Evolutionary conservation across 2,329 filamentous ascomycete genomes (phyloP).

Genomic region (Aureobasidium sp.): DNA sequence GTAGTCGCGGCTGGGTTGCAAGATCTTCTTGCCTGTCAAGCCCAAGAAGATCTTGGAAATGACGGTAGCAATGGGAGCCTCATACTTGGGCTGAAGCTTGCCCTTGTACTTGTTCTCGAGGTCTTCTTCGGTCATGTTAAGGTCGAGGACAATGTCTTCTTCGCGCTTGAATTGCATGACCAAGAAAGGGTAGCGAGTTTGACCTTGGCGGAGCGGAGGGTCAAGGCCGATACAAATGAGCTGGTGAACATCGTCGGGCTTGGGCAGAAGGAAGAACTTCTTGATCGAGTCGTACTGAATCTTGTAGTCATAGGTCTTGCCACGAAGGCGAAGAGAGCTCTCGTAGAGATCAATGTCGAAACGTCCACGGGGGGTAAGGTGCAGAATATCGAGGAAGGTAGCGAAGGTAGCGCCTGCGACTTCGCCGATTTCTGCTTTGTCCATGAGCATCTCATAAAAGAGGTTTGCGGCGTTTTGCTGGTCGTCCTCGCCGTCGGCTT

Average conservation of each 20-base stretch:
- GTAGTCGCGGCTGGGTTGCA: constrained; percentile 90
- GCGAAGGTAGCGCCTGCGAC: constrained; percentile 98
- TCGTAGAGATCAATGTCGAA: constrained; percentile 99
- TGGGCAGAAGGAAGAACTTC: constrained; percentile 97
- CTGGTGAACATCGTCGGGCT: constrained; percentile 95
- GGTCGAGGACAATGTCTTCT: constrained; percentile 90
- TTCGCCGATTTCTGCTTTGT: constrained; percentile 98
- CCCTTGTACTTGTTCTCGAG: constrained; percentile 82
- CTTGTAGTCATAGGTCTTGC: constrained; percentile 99
- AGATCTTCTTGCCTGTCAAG: constrained; percentile 89
- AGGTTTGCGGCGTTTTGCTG: constrained; percentile 92
- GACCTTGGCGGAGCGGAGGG: constrained; percentile 89
- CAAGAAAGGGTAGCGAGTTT: constrained; percentile 95
- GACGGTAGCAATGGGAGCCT: constrained; percentile 86
- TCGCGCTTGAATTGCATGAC: constrained; percentile 99
- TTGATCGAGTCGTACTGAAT: constrained; percentile 97
- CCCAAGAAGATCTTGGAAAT: constrained; percentile 94
- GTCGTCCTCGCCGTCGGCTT: constrained; percentile 51
- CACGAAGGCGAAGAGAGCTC: constrained; percentile 88
- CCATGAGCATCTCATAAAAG: constrained; percentile 97
- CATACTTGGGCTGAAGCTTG: constrained; percentile 82
- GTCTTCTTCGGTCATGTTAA: constrained; percentile 90
- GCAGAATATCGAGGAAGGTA: constrained; percentile 91
- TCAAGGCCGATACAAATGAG: constrained; percentile 93
- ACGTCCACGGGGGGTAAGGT: constrained; percentile 95